phyloP scores from a whole-genome alignment of 2,329 filamentous ascomycete species.

The Colletotrichum sp. region DNA sequence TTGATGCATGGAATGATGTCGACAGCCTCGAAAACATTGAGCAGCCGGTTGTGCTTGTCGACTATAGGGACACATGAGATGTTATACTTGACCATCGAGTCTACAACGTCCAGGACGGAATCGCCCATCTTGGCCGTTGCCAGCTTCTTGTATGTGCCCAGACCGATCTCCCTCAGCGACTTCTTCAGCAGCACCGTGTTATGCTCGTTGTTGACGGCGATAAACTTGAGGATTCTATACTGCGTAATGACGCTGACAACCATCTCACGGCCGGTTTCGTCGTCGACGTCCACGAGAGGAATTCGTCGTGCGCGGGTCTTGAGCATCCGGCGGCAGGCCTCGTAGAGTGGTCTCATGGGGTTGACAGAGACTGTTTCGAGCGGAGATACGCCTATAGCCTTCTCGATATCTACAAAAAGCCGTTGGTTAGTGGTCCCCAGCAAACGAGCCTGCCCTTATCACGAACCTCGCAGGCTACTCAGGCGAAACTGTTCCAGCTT shows the following conservation, averaged over 20 bases:
- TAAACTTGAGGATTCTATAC: conserved; percentile 98
- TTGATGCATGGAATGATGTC: conserved; percentile 97
- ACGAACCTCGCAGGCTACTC: conserved; percentile 85
- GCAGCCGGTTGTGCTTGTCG: conserved; percentile 75
- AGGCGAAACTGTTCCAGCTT: conserved; percentile 94
- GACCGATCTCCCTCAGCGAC: conserved; percentile 79
- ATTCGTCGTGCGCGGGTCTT: conserved; percentile 92
- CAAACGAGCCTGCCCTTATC: not conserved
- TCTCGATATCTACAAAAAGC: conserved; percentile 79
- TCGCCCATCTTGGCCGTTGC: conserved; percentile 87
- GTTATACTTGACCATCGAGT: conserved; percentile 88
- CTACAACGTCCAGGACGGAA: conserved; percentile 92
- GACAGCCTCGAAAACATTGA: conserved; percentile 97
- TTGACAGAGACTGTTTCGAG: conserved; percentile 97
- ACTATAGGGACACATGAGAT: conserved; percentile 96
- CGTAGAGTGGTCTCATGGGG: conserved; percentile 87
- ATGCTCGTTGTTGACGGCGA: conserved; percentile 87
- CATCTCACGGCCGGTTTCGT: conserved; percentile 90
- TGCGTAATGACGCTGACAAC: conserved; percentile 98
- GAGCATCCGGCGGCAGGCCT: conserved; percentile 94
- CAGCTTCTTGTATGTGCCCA: conserved; percentile 85
- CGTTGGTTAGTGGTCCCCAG: conserved; percentile 1
- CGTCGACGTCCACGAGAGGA: conserved; percentile 90
- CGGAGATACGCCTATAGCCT: conserved; percentile 86
- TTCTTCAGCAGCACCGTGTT: conserved; percentile 91